Evolutionary conservation across 1,284 basidiomycete species (phyloP).

Genomic region (Trichosporon inkin): DNA sequence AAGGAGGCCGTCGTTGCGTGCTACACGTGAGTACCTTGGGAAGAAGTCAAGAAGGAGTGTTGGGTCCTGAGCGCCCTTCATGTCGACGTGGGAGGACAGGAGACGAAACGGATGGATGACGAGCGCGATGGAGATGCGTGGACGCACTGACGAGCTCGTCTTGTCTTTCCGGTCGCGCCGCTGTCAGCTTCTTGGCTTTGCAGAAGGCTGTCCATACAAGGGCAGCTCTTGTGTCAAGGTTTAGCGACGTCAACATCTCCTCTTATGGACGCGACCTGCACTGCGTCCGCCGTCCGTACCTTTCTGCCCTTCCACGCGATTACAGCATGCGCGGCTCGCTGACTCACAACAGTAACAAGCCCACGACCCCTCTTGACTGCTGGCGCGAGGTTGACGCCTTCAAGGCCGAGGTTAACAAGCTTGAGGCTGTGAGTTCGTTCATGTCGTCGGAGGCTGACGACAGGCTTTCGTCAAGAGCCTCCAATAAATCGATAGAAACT

Average conservation of each 20-base stretch:
- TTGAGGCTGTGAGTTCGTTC: constrained; percentile 43
- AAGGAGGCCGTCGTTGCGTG: constrained; percentile 45
- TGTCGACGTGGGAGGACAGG: no score
- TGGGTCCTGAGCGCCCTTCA: no score
- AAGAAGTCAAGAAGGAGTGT: neutral
- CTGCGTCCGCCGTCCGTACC: neutral
- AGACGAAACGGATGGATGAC: neutral
- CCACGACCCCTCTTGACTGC: constrained; percentile 49
- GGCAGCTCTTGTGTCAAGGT: neutral
- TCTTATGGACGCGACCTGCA: neutral
- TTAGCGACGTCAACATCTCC: no score
- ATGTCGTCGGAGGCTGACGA: neutral
- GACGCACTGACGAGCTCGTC: neutral
- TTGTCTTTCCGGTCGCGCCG: neutral
- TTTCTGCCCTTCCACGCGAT: neutral
- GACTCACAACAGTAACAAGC: constrained; percentile 32
- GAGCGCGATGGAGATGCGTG: no score
- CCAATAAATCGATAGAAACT: constrained; percentile 31
- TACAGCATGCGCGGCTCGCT: no score
- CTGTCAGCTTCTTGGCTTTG: neutral
- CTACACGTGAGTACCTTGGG: constrained; percentile 42
- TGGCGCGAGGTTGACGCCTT: constrained; percentile 51
- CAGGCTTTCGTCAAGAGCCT: constrained; percentile 46
- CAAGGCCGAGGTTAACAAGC: constrained; percentile 48
- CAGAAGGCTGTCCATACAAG: neutral